Base-by-base conservation (phyloP, 768 basidiomycete species). In the Amanita exitialis region DNA sequence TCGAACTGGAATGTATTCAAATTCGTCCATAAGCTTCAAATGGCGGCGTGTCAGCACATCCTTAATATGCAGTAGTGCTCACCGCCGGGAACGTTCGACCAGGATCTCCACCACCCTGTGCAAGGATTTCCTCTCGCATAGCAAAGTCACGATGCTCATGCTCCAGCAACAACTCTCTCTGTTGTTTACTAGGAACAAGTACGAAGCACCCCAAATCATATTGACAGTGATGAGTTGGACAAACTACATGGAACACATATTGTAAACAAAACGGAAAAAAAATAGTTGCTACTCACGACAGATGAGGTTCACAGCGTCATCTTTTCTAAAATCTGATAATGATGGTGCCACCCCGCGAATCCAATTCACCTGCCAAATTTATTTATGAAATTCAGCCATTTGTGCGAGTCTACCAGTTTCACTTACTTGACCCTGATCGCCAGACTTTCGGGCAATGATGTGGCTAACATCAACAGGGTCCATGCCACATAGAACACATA, bases 221-320 rank as follows among this genome's bases (percentile, higher is more conserved):
- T 35, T 53, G 52, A 30, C 45, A 37, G 34, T 53, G 52, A 44
- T 53, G 52, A 36, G 52, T 53, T 41, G 52, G 52, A 37, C 52
- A 53, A 23, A 53, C 52, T 53, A 47, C 47, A 53, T 20, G 23
- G 30, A 41, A 53, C 21, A 39, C 18, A 44, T 20, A 42, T 25
- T 25, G 13, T 21, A 42, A 42, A 15, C 23, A 15, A 45, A 27
- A 45, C 9, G 27, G 0, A 32, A 32, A 30, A 30, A 27, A 9
- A 27, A 27, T 27, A 27, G 28, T 20, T 30, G n/a, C 18, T 23
- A 53, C 52, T 25, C 36, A 48, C 21, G 32, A 34, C 45, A 53
- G 16, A 48, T 47, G 9, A 48, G 46, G 46, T 53, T 53, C 27
- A 35, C 32, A 39, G 37, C 21, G 16, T 53, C 52, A 15, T 53